A percentile compares a stretch with the other conserved stretches of the same genome.
phyloP scores from a whole-genome alignment of 257 asterid genomes.

The Dorcoceras hygrometricum region DNA sequence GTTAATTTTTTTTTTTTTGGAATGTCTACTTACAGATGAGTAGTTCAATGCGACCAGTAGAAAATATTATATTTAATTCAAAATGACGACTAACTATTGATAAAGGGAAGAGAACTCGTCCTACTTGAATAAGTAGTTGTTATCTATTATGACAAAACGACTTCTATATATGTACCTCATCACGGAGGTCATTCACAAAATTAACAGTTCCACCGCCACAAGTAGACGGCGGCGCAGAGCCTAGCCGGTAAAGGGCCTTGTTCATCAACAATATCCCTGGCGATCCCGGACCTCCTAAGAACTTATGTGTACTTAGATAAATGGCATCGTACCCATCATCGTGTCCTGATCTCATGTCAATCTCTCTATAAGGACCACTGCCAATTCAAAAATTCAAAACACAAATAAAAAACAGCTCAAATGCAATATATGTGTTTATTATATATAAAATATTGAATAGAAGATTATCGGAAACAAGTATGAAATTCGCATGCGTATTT shows the following conservation, averaged over 20 bases:
- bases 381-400: too few relatives aligned
- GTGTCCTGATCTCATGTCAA: slow-evolving; percentile 44
- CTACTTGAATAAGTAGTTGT: too few relatives aligned
- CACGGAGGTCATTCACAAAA: slow-evolving; percentile 35
- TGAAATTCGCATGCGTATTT: too few relatives aligned
- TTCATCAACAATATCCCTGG: slow-evolving; percentile 62
- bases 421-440: too few relatives aligned
- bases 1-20: too few relatives aligned
- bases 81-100: too few relatives aligned
- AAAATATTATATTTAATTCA: background rate
- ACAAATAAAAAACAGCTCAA: background rate
- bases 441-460: too few relatives aligned
- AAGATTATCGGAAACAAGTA: too few relatives aligned
- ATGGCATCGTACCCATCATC: slow-evolving; percentile 62
- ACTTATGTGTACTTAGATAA: slow-evolving; percentile 58
- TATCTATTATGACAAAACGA: too few relatives aligned
- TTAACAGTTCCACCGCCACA: slow-evolving; percentile 76
- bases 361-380: background rate
- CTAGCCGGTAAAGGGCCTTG: slow-evolving; percentile 46
- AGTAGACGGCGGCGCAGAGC: slow-evolving; percentile 60
- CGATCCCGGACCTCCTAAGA: slow-evolving; percentile 76
- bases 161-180: background rate
- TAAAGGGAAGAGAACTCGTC: too few relatives aligned
- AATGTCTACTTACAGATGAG: too few relatives aligned
- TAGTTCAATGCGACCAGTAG: too few relatives aligned